Conservation (phyloP, 331 rosid species). For the Malus hybrid region DNA sequence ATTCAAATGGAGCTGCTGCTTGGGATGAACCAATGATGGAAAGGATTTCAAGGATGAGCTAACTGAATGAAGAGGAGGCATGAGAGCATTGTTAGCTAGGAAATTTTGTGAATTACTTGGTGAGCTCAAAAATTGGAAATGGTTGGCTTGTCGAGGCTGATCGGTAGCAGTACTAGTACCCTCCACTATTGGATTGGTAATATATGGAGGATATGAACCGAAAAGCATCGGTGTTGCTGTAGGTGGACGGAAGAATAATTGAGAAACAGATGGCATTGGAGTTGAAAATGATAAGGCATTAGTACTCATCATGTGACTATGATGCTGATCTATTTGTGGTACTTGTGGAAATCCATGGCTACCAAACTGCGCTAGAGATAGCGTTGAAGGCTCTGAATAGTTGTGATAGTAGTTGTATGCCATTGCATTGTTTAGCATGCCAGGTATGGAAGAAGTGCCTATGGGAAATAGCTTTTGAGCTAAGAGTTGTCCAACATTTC, state of each 20-base stretch:
- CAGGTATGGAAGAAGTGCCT: conserved; percentile 27
- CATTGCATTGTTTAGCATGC: conserved; percentile 30
- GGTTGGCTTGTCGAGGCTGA: conserved; percentile 15
- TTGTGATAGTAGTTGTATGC: conserved; percentile 17
- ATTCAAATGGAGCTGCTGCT: conserved; percentile 16
- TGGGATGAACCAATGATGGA: conserved; percentile 34
- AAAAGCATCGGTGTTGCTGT: conserved; percentile 31
- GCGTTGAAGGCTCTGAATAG: conserved; percentile 32
- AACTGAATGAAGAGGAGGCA: conserved; percentile 44
- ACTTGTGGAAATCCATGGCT: conserved; percentile 40
- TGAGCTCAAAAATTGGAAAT: conserved; percentile 41
- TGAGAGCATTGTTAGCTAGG: conserved; percentile 36
- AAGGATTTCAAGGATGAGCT: conserved; percentile 35
- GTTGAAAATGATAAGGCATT: conserved; percentile 29
- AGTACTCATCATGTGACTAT: conserved; percentile 3
- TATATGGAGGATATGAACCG: conserved; percentile 30
- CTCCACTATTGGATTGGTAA: conserved; percentile 6
- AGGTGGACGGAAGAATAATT: conserved; percentile 36
- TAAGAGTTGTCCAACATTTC: conserved; percentile 17
- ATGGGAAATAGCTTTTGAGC: conserved; percentile 43
- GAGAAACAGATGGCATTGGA: conserved; percentile 35
- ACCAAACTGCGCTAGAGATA: conserved; percentile 62
- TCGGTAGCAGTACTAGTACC: neutral
- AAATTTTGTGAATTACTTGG: conserved; percentile 28
- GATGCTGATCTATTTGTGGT: conserved; percentile 33